Base-by-base conservation (phyloP, 768 basidiomycete genomes). In the Inosperma sp. region DNA sequence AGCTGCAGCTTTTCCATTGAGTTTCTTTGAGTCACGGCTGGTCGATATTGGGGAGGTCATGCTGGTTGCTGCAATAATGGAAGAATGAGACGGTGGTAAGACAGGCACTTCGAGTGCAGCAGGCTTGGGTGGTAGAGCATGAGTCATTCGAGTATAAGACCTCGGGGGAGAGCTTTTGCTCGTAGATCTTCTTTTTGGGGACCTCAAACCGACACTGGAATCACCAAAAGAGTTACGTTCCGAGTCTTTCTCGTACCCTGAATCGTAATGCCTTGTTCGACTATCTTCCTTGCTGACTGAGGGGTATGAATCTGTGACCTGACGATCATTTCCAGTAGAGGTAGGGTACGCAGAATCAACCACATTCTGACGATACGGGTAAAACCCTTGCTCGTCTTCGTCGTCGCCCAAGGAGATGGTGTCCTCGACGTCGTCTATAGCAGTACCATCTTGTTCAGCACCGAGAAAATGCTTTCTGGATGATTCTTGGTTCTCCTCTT, bases 341-440 rank as follows among this genome's bases (percentile, higher is more conserved):
- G 33, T 17, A 37, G 42, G 27, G 7, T 50, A 41, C 27, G 22
- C 27, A 25, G 10, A 23, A 21, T 8, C 45, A 7, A 37, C 50
- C 7, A 46, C 23, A 17, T 57, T 56, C 23, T 59, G 55, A 45
- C 56, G 61, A 26, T 62, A 64, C 26, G 57, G 58, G 58, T 78
- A 74, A 61, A 77, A 78, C 39, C 79, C 78, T 53, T 75, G 70
- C 54, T 84, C 81, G 42, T 86, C 84, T 47, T 88, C 83, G 59
- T 85, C 84, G 55, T 80, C 80, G 46, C 86, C 86, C 23, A 88
- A 74, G 41, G 86, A 88, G 57, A 88, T 81, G 48, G 83, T 76
- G 59, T 78, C 75, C 58, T 74, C 72, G 43, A 57, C 63, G 57
- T 83, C 79, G 59, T 81, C 72, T 56, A 76, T 75, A 53, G 77